Evolutionary conservation across 768 basidiomycete genomes (phyloP).

Genomic region (Suillus luteus): DNA sequence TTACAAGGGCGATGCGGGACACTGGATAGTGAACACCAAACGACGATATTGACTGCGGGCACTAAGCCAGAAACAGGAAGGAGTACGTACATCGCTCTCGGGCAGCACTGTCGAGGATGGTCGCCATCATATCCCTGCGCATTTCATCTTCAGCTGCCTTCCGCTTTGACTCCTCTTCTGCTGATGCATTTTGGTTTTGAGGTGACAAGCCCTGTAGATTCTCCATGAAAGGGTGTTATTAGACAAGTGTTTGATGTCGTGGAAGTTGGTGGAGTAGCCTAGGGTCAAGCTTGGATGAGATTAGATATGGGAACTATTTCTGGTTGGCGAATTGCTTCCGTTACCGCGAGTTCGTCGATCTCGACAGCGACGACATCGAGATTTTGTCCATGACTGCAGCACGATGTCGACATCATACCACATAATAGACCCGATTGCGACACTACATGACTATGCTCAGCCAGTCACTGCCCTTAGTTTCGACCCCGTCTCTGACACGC

Average conservation of each 20-base stretch:
- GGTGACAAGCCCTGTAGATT: slow-evolving; percentile 29
- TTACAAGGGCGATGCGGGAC: slow-evolving; percentile 84
- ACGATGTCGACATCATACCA: slow-evolving; percentile 26
- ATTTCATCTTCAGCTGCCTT: slow-evolving; percentile 72
- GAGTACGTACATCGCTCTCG: slow-evolving; percentile 69
- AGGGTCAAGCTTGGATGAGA: not conserved
- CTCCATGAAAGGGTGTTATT: slow-evolving; percentile 23
- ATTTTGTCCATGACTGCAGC: slow-evolving; percentile 3
- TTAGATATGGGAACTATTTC: slow-evolving; percentile 6
- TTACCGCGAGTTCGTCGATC: not conserved
- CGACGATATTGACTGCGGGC: not conserved
- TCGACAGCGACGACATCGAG: slow-evolving; percentile 1
- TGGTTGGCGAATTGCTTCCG: slow-evolving; percentile 3
- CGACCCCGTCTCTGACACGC: slow-evolving; percentile 86
- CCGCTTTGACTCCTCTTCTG: slow-evolving; percentile 55
- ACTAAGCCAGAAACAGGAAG: slow-evolving; percentile 3
- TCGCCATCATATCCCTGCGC: slow-evolving; percentile 75
- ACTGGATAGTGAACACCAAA: slow-evolving; percentile 46
- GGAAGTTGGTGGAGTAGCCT: not conserved
- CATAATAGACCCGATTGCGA: slow-evolving; percentile 19
- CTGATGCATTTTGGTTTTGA: slow-evolving; percentile 42
- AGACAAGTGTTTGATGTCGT: not conserved
- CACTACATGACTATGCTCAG: slow-evolving; percentile 30
- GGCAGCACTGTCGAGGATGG: slow-evolving; percentile 75
- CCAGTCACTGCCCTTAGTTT: slow-evolving; percentile 80